Evolutionary conservation across 2,329 filamentous ascomycete species (phyloP), one percentile per base, ranked within the genome.

Genomic region (Myriosclerotinia duriaeana): DNA sequence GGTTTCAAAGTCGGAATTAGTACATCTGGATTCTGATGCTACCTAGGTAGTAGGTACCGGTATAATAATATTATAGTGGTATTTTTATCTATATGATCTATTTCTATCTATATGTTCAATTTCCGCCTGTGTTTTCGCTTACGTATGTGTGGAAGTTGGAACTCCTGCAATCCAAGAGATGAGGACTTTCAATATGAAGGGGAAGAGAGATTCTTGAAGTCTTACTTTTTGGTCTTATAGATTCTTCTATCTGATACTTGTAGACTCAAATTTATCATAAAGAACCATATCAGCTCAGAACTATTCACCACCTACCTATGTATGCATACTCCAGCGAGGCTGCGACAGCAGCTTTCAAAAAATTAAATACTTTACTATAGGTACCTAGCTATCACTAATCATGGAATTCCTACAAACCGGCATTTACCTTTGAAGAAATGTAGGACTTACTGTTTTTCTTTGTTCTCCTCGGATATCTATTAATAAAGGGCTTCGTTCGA

Each of bases 401-500:
- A 22, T 20, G 1, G 11, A 22, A 12, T 46, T 46, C 14, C 12
- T 44, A 17, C 40, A 46, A 20, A 6, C 8, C 46, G 46, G 20
- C 20, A 22, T 22, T 50, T 50, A 20, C 46, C 46, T 22, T 26
- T 52, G 11, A 52, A 52, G 11, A 26, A 26, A 26, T 26, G 11
- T 30, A 8, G 14, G 26, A 26, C 26, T 26, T 26, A 3, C 26
- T 5, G 14, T 7, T 34, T 38, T 26, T 50, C 56, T 61, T 61
- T 61, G 44, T 50, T 50, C 58, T 20, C 22, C 6, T 26, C 1
- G 14, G 5, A 20, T 40, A 14, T 40, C 22, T 14, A 59, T 22
- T 44, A 22, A 60, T 50, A 60, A 61, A 61, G 58, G 56, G 9
- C 50, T 11, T 48, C 34, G 26, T 12, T 36, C 40, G 30, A 36